These are phyloP conservation scores for Colletotrichum acutatum DNA, from an alignment of 2,329 filamentous ascomycete species.

Conservation along the genomic window DNA sequence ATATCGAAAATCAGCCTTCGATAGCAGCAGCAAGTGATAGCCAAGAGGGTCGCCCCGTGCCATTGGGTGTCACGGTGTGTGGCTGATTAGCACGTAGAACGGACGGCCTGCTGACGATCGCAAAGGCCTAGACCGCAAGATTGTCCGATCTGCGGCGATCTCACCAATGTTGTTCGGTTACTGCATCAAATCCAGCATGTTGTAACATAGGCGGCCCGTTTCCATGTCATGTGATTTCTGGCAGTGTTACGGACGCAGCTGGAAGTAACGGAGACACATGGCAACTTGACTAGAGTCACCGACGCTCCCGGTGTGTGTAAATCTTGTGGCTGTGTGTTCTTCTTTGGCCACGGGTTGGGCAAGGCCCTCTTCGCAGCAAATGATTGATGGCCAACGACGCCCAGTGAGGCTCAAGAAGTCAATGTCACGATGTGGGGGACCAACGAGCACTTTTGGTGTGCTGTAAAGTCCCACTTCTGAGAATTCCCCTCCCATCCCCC, in stretches of 20 bases:
- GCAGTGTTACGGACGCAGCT: neutral
- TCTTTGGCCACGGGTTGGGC: neutral
- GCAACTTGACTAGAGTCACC: neutral
- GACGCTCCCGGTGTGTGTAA: neutral
- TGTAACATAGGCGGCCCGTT: slow-evolving; percentile 6
- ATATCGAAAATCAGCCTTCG: neutral
- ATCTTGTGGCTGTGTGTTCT: neutral
- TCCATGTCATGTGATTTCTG: slow-evolving; percentile 13
- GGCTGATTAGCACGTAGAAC: neutral
- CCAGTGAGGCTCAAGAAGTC: slow-evolving; percentile 32
- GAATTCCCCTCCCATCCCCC: slow-evolving; percentile 18
- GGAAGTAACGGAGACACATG: neutral
- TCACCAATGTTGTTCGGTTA: neutral
- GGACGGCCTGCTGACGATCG: neutral
- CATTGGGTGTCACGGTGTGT: neutral
- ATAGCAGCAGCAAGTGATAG: neutral
- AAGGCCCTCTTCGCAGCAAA: neutral
- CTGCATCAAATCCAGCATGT: slow-evolving; percentile 1
- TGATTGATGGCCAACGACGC: neutral
- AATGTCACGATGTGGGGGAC: slow-evolving; percentile 33
- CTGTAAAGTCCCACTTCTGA: slow-evolving; percentile 31
- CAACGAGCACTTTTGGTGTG: slow-evolving; percentile 27
- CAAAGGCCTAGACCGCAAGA: slow-evolving; percentile 23
- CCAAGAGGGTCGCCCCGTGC: slow-evolving; percentile 3
- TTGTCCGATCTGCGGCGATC: slow-evolving; percentile 14